These are phyloP conservation scores for Russula sp. DNA, from an alignment of 768 basidiomycete genomes.

Conservation along the genomic window DNA sequence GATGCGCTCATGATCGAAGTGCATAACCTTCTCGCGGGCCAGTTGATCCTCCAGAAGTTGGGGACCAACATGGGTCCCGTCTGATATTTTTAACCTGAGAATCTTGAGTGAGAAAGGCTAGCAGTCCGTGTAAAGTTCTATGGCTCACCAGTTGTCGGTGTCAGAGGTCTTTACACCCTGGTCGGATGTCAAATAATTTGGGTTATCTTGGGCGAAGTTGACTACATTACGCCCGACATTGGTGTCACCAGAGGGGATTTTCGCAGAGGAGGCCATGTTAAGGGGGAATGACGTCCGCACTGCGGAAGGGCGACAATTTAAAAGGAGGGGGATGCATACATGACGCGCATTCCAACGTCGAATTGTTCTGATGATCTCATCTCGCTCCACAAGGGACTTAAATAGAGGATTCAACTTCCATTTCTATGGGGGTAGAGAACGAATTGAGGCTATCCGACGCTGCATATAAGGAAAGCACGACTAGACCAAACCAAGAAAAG, in stretches of 20 bases:
- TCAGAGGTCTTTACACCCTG: slow-evolving; percentile 51
- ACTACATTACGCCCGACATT: slow-evolving; percentile 30
- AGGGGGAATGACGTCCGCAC: not conserved
- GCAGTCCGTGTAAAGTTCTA: not conserved
- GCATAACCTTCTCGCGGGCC: slow-evolving; percentile 64
- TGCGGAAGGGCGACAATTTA: not conserved
- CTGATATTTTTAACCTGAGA: slow-evolving; percentile 46
- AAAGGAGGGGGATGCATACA: not conserved
- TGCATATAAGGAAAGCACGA: not conserved
- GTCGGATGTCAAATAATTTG: slow-evolving; percentile 46
- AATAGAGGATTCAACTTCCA: not conserved
- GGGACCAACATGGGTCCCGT: slow-evolving; percentile 50
- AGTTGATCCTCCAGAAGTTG: slow-evolving; percentile 74
- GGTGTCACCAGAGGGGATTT: too few relatives aligned
- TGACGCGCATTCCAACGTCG: not conserved
- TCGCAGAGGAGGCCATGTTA: not conserved
- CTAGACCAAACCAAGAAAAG: not conserved
- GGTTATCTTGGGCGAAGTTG: slow-evolving; percentile 23
- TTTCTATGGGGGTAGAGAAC: not conserved
- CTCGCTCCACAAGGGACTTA: not conserved
- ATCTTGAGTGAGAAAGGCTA: not conserved
- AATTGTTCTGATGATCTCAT: not conserved
- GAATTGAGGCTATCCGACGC: not conserved
- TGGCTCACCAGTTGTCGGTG: slow-evolving; percentile 56
- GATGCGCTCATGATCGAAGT: slow-evolving; percentile 85